phyloP scores from a whole-genome alignment of 1,139 yeast species.

The Candida albicans region DNA sequence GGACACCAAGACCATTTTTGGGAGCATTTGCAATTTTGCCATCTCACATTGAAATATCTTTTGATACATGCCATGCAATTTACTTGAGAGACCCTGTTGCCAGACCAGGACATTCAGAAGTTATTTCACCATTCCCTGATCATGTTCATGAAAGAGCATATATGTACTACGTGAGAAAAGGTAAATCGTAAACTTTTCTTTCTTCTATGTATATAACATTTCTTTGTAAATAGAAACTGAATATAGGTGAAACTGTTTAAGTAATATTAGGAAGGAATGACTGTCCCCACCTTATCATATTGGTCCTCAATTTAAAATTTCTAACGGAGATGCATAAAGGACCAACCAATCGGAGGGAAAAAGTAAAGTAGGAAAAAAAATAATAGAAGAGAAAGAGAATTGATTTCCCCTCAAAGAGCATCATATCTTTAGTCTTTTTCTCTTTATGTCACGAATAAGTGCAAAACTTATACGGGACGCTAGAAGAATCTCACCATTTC shows the following conservation, averaged over 20 bases:
- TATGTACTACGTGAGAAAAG: constrained; percentile 88
- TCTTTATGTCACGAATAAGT: constrained; percentile 34
- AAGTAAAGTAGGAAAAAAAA: not conserved
- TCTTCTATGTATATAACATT: constrained; percentile 12
- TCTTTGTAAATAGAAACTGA: constrained; percentile 4
- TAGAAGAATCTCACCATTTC: constrained; percentile 21
- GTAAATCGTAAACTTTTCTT: constrained; percentile 44
- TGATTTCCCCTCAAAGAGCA: too few species aligned
- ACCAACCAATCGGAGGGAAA: not conserved
- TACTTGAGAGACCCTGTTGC: constrained; percentile 96
- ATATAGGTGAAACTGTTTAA: not conserved
- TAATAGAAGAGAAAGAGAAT: not conserved
- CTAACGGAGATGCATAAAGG: not conserved
- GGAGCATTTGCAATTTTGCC: constrained; percentile 94
- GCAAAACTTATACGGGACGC: constrained; percentile 32
- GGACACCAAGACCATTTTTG: constrained; percentile 92
- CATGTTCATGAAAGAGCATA: constrained; percentile 91
- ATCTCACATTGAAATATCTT: constrained; percentile 85
- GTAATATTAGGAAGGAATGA: not conserved
- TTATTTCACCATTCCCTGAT: constrained; percentile 83
- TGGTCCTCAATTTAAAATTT: too few species aligned
- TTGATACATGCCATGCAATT: constrained; percentile 90
- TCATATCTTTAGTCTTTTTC: not conserved
- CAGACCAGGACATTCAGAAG: constrained; percentile 95
- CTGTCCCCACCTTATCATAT: too few species aligned